Evolutionary conservation across 805 yeast species (phyloP), one percentile per base, ranked within the genome.

Genomic region (Maudiozyma turicensis): DNA sequence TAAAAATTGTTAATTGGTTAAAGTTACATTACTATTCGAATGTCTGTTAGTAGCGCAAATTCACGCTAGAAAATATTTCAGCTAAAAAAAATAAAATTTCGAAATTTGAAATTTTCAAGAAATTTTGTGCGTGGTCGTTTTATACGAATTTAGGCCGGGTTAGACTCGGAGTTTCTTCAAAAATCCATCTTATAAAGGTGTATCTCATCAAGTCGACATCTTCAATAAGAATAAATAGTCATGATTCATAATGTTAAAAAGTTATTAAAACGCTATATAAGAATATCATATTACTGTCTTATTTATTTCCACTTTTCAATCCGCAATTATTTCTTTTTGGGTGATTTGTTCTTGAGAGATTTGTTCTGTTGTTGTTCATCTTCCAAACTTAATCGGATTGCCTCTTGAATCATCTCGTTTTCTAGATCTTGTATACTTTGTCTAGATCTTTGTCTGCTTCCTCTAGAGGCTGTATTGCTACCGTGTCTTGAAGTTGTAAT

Each of bases 371-470:
- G 95, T 42, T 86, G 95, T 42, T 83, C 64, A 26, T 45, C 48
- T 34, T 45, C 32, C 39, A 88, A 64, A 44, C 90, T 82, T 45
- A 87, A 69, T 53, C 86, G 71, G 65, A 89, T 73, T 0, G 96
- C 96, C 60, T 86, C 90, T 57, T 84, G 84, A 45, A 89, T 72
- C 95, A 88, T 85, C 56, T 82, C 72, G 49, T 85, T 85, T 63
- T 89, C 87, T 43, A 81, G 53, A 32, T 77, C 81, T 8, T 55
- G 53, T 32, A 52, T 48, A 8, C 47, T 40, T 75, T 78, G 28
- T 50, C 48, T 40, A 13, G 29, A 20, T 5, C 35, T 28, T 35
- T 41, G 44, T 28, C 15, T 50, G 58, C 56, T 31, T 52, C 53
- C 41, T 52, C 52, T 43, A 26, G 48, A 34, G 7, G 14, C 48